phyloP scores from a whole-genome alignment of 768 basidiomycete species.

The Lentinula detonsa region DNA sequence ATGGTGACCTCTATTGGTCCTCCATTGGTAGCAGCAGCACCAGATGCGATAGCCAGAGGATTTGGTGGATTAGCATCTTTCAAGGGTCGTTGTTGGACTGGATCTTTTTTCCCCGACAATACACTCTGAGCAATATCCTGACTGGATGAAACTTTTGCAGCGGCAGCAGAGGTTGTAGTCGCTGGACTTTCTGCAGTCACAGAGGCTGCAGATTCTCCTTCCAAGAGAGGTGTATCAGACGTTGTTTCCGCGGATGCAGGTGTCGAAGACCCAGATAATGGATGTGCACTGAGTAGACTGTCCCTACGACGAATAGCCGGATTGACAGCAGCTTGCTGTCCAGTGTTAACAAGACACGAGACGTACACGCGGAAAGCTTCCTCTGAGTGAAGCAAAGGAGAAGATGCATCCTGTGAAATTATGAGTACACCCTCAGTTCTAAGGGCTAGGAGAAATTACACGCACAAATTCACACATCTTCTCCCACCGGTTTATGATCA shows the following conservation, averaged over 20 bases:
- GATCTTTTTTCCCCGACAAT: conserved; percentile 24
- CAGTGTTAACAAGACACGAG: conserved; percentile 54
- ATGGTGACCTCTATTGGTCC: conserved; percentile 75
- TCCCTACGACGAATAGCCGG: conserved; percentile 68
- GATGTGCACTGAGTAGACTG: conserved; percentile 34
- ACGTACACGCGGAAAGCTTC: conserved; percentile 76
- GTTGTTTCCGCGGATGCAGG: conserved; percentile 11
- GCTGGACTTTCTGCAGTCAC: conserved; percentile 6
- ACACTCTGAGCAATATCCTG: conserved; percentile 41
- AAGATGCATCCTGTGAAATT: conserved; percentile 50
- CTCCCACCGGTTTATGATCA: conserved; percentile 78
- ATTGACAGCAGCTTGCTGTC: conserved; percentile 49
- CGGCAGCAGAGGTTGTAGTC: conserved; percentile 13
- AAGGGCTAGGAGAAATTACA: conserved; percentile 11
- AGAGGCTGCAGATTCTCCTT: conserved; percentile 12
- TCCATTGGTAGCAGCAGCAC: conserved; percentile 31
- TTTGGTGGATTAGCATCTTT: not conserved
- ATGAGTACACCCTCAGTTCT: not conserved
- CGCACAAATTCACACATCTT: conserved; percentile 78
- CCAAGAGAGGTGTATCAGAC: conserved; percentile 12
- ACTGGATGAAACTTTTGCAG: conserved; percentile 26
- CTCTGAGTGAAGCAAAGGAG: conserved; percentile 65
- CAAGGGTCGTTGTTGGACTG: conserved; percentile 10
- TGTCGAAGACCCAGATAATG: not conserved
- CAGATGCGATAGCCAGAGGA: conserved; percentile 18